A percentile compares a stretch with the other conserved stretches of the same genome.
Conservation (phyloP, 768 basidiomycete genomes). For the Leccinum rimulosum region DNA sequence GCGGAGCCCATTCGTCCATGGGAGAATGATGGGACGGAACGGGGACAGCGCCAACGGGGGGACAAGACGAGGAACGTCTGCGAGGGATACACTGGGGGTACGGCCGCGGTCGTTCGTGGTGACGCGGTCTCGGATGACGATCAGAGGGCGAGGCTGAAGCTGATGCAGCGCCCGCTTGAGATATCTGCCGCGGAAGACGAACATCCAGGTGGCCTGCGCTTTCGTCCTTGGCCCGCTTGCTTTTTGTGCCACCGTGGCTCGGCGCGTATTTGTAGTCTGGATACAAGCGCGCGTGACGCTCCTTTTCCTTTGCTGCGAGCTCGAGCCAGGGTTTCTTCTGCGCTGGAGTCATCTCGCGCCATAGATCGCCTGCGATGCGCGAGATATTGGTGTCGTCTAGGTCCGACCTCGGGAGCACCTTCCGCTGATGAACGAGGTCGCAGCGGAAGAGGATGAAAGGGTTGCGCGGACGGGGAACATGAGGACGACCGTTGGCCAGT, state of each 20-base stretch:
- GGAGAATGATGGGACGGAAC: constrained; percentile 14
- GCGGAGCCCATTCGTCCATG: constrained; percentile 19
- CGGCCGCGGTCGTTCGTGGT: constrained; percentile 21
- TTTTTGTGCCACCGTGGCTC: constrained; percentile 17
- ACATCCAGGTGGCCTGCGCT: constrained; percentile 4
- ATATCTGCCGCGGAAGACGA: constrained; percentile 12
- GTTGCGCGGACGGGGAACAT: constrained; percentile 72
- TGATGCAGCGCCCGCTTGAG: not conserved
- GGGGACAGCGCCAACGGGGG: constrained; percentile 36
- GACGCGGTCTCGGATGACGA: constrained; percentile 5
- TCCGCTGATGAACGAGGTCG: constrained; percentile 64
- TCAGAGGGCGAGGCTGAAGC: not conserved
- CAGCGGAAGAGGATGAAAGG: constrained; percentile 81
- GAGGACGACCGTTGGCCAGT: constrained; percentile 30
- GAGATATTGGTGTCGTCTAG: constrained; percentile 68
- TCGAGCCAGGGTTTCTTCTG: constrained; percentile 50
- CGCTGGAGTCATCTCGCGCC: constrained; percentile 51
- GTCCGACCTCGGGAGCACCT: constrained; percentile 53
- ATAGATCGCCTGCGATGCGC: constrained; percentile 62
- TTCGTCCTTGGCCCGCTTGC: constrained; percentile 20
- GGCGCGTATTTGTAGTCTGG: constrained; percentile 47
- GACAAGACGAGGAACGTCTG: constrained; percentile 42
- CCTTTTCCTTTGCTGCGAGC: constrained; percentile 50
- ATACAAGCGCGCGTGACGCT: constrained; percentile 37
- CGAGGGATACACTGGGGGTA: constrained; percentile 21